These are phyloP conservation scores for Alternaria sp. DNA, from an alignment of 2,329 filamentous ascomycete species.

Conservation along the genomic window DNA sequence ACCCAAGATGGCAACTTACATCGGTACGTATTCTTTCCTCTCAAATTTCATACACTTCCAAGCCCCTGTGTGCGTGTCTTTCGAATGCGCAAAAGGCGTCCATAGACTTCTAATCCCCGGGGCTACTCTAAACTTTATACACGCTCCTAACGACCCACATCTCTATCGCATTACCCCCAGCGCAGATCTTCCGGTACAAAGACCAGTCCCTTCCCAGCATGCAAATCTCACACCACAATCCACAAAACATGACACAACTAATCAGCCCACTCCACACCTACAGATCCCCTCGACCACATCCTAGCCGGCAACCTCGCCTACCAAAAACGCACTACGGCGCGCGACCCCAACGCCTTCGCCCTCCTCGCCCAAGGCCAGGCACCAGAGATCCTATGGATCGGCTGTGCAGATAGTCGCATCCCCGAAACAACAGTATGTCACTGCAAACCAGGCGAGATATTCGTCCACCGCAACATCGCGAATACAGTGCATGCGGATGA, in stretches of 20 bases:
- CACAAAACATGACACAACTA: constrained; percentile 32
- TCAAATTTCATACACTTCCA: neutral
- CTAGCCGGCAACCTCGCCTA: constrained; percentile 75
- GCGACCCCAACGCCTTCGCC: constrained; percentile 75
- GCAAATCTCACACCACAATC: constrained; percentile 4
- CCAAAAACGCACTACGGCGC: constrained; percentile 69
- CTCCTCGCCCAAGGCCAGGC: constrained; percentile 72
- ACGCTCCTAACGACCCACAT: neutral
- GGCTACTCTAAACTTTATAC: neutral
- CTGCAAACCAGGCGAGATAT: constrained; percentile 82
- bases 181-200: neutral
- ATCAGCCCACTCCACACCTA: constrained; percentile 24
- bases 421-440: constrained; percentile 84
- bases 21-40: neutral
- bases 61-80: no score
- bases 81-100: neutral
- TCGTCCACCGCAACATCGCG: constrained; percentile 90
- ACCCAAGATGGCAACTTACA: neutral
- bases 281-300: constrained; percentile 68
- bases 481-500: constrained; percentile 68
- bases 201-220: neutral
- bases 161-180: neutral
- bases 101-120: neutral
- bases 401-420: constrained; percentile 84
- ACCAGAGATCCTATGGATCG: constrained; percentile 78